phyloP scores from a whole-genome alignment of 371 early-diverging fungal genomes.

The Rhizomucor miehei region DNA sequence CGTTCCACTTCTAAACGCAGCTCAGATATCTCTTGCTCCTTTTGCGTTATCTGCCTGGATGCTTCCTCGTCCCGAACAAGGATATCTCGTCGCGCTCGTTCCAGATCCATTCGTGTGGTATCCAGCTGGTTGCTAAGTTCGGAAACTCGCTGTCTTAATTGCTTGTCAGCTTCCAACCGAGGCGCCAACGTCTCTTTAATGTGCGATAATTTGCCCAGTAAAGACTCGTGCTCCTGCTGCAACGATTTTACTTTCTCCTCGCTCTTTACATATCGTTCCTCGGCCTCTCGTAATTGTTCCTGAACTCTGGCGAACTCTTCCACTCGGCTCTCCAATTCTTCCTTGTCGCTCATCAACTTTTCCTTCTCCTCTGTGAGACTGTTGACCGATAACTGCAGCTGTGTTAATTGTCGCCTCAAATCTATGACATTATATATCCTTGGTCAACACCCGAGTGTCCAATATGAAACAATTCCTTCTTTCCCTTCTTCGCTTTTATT shows the following conservation, averaged over 20 bases:
- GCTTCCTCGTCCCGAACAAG: slow-evolving; percentile 28
- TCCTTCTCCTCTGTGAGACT: slow-evolving; percentile 38
- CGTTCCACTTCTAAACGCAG: slow-evolving; percentile 47
- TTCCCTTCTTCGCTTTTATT: too few relatives aligned
- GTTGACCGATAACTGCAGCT: slow-evolving; percentile 33
- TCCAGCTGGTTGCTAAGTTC: slow-evolving; percentile 29
- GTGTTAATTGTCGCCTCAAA: slow-evolving; percentile 38
- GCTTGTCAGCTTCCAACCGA: slow-evolving; percentile 42
- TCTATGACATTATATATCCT: slow-evolving; percentile 18
- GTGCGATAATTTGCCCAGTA: slow-evolving; percentile 32
- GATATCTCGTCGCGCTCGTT: slow-evolving; percentile 23
- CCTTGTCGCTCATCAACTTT: slow-evolving; percentile 25
- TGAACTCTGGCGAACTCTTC: slow-evolving; percentile 8
- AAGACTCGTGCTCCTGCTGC: slow-evolving; percentile 40
- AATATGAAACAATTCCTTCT: too few relatives aligned
- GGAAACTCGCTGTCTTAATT: slow-evolving; percentile 25
- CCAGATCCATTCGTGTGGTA: slow-evolving; percentile 10
- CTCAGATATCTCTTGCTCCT: slow-evolving; percentile 27
- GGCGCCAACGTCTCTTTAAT: slow-evolving; percentile 42
- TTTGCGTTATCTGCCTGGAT: slow-evolving; percentile 16
- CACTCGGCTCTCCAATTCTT: slow-evolving; percentile 17
- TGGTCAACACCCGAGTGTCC: too few relatives aligned
- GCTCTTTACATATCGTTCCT: slow-evolving; percentile 13
- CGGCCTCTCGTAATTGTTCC: slow-evolving; percentile 11
- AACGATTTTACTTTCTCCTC: slow-evolving; percentile 26